Evolutionary conservation across 2,329 filamentous ascomycete genomes (phyloP).

Genomic region (Zalaria obscura): DNA sequence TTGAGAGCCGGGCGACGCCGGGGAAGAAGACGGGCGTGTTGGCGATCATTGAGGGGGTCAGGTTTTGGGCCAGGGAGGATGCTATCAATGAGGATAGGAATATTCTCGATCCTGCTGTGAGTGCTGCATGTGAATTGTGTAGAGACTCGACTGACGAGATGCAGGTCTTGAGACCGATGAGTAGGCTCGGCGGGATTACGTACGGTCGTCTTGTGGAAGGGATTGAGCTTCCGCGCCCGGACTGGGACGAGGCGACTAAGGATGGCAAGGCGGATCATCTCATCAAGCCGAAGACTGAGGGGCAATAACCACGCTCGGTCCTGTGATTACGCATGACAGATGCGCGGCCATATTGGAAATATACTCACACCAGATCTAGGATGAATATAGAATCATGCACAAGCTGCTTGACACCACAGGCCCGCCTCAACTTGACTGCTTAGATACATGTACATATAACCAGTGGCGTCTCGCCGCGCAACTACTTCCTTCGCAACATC

Average conservation of each 20-base stretch:
- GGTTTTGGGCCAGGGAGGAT: conserved; percentile 84
- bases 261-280: conserved; percentile 42
- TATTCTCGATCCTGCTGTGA: conserved; percentile 55
- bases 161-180: conserved; percentile 58
- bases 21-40: conserved; percentile 64
- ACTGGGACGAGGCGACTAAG: conserved; percentile 32
- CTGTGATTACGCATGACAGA: neutral
- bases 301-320: conserved; percentile 17
- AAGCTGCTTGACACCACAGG: too few relatives aligned
- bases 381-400: too few relatives aligned
- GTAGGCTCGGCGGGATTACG: conserved; percentile 71
- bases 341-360: too few relatives aligned
- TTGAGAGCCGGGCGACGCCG: conserved; percentile 54
- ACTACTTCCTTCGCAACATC: too few relatives aligned
- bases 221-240: conserved; percentile 54
- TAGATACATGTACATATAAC: too few relatives aligned
- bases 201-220: conserved; percentile 60
- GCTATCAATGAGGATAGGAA: conserved; percentile 67
- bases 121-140: conserved; percentile 13
- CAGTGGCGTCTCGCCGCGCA: too few relatives aligned
- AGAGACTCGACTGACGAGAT: conserved; percentile 3
- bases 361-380: too few relatives aligned
- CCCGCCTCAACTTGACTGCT: too few relatives aligned
- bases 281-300: conserved; percentile 30
- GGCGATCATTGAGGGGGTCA: conserved; percentile 66